Percentiles rank a stretch among this genome's conserved stretches.
These are phyloP conservation scores for Eimeria maxima DNA, from an alignment of 169 alveolate species.

Conservation along the genomic window DNA sequence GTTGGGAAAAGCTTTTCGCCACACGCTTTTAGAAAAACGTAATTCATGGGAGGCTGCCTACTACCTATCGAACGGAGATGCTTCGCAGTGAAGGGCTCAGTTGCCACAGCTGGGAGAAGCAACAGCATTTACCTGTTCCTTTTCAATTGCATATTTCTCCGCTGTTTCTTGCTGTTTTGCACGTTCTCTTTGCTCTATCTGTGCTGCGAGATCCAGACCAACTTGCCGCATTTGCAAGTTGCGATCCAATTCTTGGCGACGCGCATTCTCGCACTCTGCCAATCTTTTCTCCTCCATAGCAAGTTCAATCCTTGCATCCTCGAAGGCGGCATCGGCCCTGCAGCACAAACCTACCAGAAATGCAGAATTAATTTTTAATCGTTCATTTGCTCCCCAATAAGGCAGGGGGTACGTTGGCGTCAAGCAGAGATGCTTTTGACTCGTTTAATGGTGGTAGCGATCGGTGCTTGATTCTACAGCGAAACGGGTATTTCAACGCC, in stretches of 20 bases:
- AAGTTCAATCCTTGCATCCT: slow-evolving; percentile 47
- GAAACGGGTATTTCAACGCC: not conserved
- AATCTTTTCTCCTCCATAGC: slow-evolving; percentile 72
- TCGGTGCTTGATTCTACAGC: not conserved
- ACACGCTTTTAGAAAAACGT: not conserved
- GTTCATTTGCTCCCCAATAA: too few species aligned
- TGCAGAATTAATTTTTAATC: not conserved
- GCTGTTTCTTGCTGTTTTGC: slow-evolving; percentile 44
- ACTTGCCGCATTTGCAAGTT: slow-evolving; percentile 42
- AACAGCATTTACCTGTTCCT: slow-evolving; percentile 45
- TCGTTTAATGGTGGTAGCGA: not conserved
- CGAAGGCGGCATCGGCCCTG: slow-evolving; percentile 69
- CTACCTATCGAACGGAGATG: not conserved
- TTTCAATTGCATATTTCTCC: slow-evolving; percentile 34
- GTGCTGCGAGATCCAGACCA: slow-evolving; percentile 61
- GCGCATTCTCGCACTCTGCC: slow-evolving; percentile 68
- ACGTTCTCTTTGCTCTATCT: slow-evolving; percentile 41
- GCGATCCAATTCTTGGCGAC: slow-evolving; percentile 69
- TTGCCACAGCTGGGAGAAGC: not conserved
- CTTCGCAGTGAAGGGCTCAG: not conserved
- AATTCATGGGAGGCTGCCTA: not conserved
- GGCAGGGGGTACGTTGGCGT: not conserved
- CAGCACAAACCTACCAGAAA: not conserved
- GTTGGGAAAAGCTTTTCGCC: not conserved
- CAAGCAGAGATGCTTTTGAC: not conserved